Evolutionary conservation across 331 rosid genomes (phyloP).

Genomic region (Prunus yedoensis): DNA sequence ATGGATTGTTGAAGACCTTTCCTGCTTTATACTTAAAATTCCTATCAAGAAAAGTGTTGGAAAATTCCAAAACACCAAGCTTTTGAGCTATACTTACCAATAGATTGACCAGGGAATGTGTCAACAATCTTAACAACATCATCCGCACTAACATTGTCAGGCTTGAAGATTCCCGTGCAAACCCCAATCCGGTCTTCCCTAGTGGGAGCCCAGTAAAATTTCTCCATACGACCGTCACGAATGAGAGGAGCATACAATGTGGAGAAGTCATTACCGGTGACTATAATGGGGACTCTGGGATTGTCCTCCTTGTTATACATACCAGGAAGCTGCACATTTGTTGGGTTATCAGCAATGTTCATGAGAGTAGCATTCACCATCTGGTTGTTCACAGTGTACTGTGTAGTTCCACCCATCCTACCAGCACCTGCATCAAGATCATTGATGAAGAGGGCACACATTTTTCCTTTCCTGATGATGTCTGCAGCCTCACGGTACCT

Average conservation of each 20-base stretch:
- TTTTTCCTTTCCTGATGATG: slow-evolving; percentile 48
- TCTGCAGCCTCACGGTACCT: slow-evolving; percentile 51
- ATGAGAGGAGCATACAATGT: slow-evolving; percentile 61
- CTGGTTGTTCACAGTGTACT: slow-evolving; percentile 61
- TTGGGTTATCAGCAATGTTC: slow-evolving; percentile 67
- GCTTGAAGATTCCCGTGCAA: slow-evolving; percentile 50
- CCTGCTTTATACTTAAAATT: not conserved
- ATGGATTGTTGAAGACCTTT: not conserved
- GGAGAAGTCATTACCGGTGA: slow-evolving; percentile 60
- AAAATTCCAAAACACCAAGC: not conserved
- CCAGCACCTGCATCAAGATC: slow-evolving; percentile 73
- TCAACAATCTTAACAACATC: slow-evolving; percentile 51
- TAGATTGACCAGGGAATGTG: slow-evolving; percentile 60
- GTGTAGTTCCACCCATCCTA: slow-evolving; percentile 56
- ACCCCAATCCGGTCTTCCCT: slow-evolving; percentile 57
- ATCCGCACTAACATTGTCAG: slow-evolving; percentile 34
- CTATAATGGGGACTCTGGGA: slow-evolving; percentile 51
- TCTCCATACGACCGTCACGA: slow-evolving; percentile 65
- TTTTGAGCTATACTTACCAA: slow-evolving; percentile 35
- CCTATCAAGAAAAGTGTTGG: not conserved
- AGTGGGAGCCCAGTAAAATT: slow-evolving; percentile 64
- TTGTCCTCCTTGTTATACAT: slow-evolving; percentile 62
- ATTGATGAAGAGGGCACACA: slow-evolving; percentile 54
- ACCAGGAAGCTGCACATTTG: slow-evolving; percentile 58
- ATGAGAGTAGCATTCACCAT: slow-evolving; percentile 66